Conservation (phyloP, 2,329 filamentous ascomycete genomes). For the Xylaria sp. region DNA sequence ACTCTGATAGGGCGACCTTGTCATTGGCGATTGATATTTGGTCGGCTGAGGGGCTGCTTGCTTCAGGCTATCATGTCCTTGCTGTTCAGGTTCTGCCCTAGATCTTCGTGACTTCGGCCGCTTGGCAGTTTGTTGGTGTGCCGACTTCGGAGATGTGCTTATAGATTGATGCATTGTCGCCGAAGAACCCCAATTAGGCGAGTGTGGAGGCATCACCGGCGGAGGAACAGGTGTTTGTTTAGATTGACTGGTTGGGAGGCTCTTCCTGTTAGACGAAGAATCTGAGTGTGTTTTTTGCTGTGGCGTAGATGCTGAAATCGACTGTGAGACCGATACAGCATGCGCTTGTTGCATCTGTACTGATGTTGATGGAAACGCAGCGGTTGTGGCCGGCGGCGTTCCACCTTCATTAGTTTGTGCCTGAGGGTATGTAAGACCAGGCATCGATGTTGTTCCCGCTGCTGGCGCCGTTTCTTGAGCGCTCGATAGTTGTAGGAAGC, state of each 20-base stretch:
- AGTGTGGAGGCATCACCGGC: slow-evolving; percentile 40
- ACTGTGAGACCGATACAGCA: slow-evolving; percentile 30
- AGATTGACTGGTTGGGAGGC: slow-evolving; percentile 41
- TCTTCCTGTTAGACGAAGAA: slow-evolving; percentile 40
- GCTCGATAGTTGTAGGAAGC: slow-evolving; percentile 38
- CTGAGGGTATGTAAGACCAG: slow-evolving; percentile 36
- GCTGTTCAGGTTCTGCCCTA: slow-evolving; percentile 38
- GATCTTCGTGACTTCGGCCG: slow-evolving; percentile 43
- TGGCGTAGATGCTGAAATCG: slow-evolving; percentile 17
- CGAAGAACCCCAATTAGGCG: slow-evolving; percentile 41
- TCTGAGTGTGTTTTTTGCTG: slow-evolving; percentile 34
- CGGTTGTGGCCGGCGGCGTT: slow-evolving; percentile 33
- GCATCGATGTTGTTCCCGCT: slow-evolving; percentile 24
- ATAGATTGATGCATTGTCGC: slow-evolving; percentile 33
- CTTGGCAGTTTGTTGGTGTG: slow-evolving; percentile 42
- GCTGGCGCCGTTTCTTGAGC: slow-evolving; percentile 27
- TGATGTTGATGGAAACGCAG: slow-evolving; percentile 34
- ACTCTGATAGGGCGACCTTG: slow-evolving; percentile 46
- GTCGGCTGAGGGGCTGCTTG: slow-evolving; percentile 42
- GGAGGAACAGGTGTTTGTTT: slow-evolving; percentile 44
- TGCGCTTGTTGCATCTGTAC: slow-evolving; percentile 34
- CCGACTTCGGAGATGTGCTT: slow-evolving; percentile 38
- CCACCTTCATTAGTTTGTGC: slow-evolving; percentile 36
- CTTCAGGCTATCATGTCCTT: slow-evolving; percentile 39
- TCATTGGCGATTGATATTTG: slow-evolving; percentile 48